These are phyloP conservation scores for Eleusine coracana DNA, from an alignment of 176 grass and related monocot species.

Conservation along the genomic window DNA sequence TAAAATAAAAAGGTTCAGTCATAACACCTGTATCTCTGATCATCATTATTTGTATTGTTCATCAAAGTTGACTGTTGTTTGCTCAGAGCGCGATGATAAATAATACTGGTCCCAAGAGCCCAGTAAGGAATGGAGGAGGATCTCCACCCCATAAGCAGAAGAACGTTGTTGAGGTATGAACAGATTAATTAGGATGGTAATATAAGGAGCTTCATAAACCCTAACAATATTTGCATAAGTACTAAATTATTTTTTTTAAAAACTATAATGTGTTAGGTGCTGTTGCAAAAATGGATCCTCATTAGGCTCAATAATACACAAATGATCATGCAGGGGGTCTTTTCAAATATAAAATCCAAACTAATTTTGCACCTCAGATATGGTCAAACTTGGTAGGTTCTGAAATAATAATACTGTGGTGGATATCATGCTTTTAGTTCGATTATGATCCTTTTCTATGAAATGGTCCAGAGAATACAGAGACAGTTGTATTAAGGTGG, in stretches of 20 bases:
- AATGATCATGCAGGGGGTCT: neutral
- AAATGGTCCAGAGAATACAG: slow-evolving; percentile 8
- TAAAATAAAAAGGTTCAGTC: neutral
- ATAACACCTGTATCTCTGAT: neutral
- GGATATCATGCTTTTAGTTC: slow-evolving; percentile 27
- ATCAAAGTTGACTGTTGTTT: neutral
- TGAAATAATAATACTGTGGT: neutral
- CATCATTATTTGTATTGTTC: neutral
- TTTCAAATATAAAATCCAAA: neutral
- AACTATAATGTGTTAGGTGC: neutral
- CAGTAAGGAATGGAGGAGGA: slow-evolving; percentile 39
- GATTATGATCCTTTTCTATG: slow-evolving; percentile 33
- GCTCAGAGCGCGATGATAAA: slow-evolving; percentile 32
- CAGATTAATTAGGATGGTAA: neutral
- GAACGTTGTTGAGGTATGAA: slow-evolving; percentile 36
- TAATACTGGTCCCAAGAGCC: slow-evolving; percentile 44
- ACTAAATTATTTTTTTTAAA: neutral
- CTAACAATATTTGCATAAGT: neutral
- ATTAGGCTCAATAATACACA: neutral
- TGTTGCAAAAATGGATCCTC: neutral
- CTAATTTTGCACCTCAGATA: slow-evolving; percentile 7
- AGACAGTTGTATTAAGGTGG: neutral
- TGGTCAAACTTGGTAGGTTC: slow-evolving; percentile 30
- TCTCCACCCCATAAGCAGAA: slow-evolving; percentile 48
- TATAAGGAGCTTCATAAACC: neutral